These are phyloP conservation scores for Torulaspora gathmanii DNA, from an alignment of 805 yeast genomes.

Conservation along the genomic window DNA sequence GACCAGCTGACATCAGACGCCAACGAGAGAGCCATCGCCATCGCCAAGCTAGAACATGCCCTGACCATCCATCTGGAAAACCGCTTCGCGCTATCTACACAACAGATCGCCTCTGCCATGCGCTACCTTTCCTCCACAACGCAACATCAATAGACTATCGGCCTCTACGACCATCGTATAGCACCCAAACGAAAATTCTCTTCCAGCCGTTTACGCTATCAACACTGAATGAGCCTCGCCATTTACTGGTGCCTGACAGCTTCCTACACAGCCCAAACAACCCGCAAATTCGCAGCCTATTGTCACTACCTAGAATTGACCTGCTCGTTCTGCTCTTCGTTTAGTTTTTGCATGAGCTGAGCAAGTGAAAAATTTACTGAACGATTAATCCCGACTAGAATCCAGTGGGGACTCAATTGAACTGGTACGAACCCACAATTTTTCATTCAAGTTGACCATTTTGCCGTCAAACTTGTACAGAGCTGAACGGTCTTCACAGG, in stretches of 20 bases:
- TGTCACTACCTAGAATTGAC: background rate
- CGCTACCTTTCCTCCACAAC: constrained; percentile 10
- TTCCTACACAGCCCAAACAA: constrained; percentile 1
- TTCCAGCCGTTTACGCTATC: constrained; percentile 2
- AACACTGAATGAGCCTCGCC: background rate
- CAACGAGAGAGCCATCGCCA: constrained; percentile 4
- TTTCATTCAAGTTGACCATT: background rate
- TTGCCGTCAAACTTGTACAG: background rate
- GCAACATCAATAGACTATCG: background rate
- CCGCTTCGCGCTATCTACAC: constrained; percentile 17
- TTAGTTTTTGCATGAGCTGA: background rate
- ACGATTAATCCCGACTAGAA: background rate
- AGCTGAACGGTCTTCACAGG: background rate
- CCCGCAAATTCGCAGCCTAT: constrained; percentile 4
- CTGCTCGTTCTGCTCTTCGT: constrained; percentile 2
- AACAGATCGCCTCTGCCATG: constrained; percentile 14
- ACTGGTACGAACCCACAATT: background rate
- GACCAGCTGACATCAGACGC: background rate
- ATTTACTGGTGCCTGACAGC: background rate
- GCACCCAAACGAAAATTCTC: background rate
- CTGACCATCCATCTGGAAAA: constrained; percentile 13
- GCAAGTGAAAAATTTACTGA: constrained; percentile 2
- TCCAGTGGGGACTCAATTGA: background rate
- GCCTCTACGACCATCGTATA: background rate
- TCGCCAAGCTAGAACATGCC: constrained; percentile 15